phyloP scores from a whole-genome alignment of 1,284 basidiomycete genomes.

The Sutorius eximius region DNA sequence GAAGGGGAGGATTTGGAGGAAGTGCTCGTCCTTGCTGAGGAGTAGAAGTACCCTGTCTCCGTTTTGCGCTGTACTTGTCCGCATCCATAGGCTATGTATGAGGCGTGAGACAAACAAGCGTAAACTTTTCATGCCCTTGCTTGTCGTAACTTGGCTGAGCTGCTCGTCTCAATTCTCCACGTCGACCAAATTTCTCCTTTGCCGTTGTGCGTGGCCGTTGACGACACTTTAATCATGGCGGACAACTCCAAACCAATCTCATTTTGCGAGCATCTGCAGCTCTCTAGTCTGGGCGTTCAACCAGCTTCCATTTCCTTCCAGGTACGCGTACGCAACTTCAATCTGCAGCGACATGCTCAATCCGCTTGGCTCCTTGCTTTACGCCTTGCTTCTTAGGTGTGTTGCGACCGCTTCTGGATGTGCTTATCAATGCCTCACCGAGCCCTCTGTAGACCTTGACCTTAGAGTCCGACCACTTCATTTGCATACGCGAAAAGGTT shows the following conservation, averaged over 20 bases:
- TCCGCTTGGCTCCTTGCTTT: conserved; percentile 20
- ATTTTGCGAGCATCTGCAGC: conserved; percentile 87
- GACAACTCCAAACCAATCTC: conserved; percentile 70
- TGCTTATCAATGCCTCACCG: conserved; percentile 9
- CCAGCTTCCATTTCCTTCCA: conserved; percentile 98
- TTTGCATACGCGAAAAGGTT: conserved; percentile 89
- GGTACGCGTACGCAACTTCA: conserved; percentile 50
- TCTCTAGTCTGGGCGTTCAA: conserved; percentile 94
- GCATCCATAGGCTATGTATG: neutral
- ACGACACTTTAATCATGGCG: conserved; percentile 36
- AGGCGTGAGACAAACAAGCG: conserved; percentile 31
- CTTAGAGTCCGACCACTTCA: conserved; percentile 96
- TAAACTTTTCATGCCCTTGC: conserved; percentile 30
- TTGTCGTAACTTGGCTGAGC: conserved; percentile 9
- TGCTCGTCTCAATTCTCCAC: conserved; percentile 25
- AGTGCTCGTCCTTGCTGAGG: conserved; percentile 61
- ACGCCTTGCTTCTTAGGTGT: conserved; percentile 19
- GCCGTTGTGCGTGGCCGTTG: conserved; percentile 16
- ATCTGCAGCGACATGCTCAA: conserved; percentile 30
- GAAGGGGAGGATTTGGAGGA: conserved; percentile 74
- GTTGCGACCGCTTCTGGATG: neutral
- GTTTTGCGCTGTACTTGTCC: neutral
- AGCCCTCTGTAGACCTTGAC: conserved; percentile 68
- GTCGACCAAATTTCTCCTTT: conserved; percentile 17
- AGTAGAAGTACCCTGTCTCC: conserved; percentile 35